Percentiles rank a stretch among this genome's conserved stretches.
phyloP scores from a whole-genome alignment of 257 asterid genomes.

The Jacaranda mimosifolia region DNA sequence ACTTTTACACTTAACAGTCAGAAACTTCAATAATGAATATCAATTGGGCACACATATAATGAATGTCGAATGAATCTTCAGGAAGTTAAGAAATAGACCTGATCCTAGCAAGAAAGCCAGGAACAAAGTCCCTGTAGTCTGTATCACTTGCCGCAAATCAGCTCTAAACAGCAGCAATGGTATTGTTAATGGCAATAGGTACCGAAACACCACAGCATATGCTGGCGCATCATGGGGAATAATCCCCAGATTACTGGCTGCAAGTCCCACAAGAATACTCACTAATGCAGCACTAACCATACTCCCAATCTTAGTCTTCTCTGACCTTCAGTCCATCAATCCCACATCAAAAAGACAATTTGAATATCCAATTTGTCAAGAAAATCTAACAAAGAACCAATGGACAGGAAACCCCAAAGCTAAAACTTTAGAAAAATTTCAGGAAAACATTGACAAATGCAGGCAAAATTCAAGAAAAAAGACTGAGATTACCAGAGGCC shows the following conservation, averaged over 20 bases:
- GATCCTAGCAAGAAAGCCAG: slow-evolving; percentile 84
- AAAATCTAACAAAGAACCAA: neutral
- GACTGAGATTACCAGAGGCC: slow-evolving; percentile 74
- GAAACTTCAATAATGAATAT: neutral
- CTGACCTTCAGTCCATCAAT: slow-evolving; percentile 63
- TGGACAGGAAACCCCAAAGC: neutral
- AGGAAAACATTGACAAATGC: neutral
- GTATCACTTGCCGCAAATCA: slow-evolving; percentile 61
- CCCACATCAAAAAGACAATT: slow-evolving; percentile 32
- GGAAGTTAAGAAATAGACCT: slow-evolving; percentile 51
- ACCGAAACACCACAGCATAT: slow-evolving; percentile 66
- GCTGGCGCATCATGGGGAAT: slow-evolving; percentile 81
- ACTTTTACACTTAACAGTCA: neutral
- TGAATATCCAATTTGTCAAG: slow-evolving; percentile 10
- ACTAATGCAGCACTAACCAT: slow-evolving; percentile 86
- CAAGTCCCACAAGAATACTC: slow-evolving; percentile 76
- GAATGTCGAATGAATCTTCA: slow-evolving; percentile 8
- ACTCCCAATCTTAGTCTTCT: slow-evolving; percentile 87
- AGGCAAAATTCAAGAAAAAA: neutral
- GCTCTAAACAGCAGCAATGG: slow-evolving; percentile 85
- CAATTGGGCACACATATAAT: neutral
- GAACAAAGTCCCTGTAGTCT: slow-evolving; percentile 73
- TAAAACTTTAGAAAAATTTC: neutral
- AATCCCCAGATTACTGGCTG: slow-evolving; percentile 83
- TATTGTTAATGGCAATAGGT: slow-evolving; percentile 76